phyloP scores from a whole-genome alignment of 345 rosid genomes.

The Lagerstroemia speciosa region DNA sequence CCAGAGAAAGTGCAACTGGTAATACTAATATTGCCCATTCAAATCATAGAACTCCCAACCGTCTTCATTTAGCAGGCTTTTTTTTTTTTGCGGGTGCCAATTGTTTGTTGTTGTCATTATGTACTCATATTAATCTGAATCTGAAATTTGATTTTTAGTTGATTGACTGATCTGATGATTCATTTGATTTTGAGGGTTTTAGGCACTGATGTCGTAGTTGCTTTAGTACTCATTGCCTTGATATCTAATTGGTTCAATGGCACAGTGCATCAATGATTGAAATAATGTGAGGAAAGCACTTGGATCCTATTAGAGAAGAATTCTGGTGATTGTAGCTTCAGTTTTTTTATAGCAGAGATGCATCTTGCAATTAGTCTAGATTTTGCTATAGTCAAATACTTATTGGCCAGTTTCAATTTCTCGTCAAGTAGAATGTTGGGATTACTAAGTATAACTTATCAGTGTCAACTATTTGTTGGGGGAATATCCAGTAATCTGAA shows the following conservation, averaged over 20 bases:
- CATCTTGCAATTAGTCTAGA: neutral
- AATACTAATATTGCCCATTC: conserved; percentile 10
- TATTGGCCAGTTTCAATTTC: neutral
- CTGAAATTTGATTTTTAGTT: neutral
- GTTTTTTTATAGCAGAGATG: neutral
- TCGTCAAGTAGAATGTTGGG: neutral
- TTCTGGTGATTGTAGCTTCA: neutral
- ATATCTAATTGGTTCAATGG: neutral
- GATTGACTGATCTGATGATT: no score
- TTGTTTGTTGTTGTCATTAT: neutral
- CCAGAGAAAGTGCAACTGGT: conserved; percentile 92
- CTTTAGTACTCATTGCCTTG: neutral
- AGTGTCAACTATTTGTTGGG: neutral
- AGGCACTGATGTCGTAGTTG: neutral
- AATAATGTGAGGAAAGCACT: neutral
- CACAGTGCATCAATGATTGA: neutral
- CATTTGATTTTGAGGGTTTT: no score
- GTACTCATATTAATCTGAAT: neutral
- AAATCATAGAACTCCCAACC: neutral
- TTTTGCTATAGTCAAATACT: neutral
- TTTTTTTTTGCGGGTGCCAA: neutral
- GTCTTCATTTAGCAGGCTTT: neutral
- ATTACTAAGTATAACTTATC: neutral
- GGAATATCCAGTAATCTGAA: neutral
- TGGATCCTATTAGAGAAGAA: neutral